A percentile compares a stretch with the other conserved stretches of the same genome.
phyloP scores from a whole-genome alignment of 73 alveolate species.

The Paramecium primaurelia region DNA sequence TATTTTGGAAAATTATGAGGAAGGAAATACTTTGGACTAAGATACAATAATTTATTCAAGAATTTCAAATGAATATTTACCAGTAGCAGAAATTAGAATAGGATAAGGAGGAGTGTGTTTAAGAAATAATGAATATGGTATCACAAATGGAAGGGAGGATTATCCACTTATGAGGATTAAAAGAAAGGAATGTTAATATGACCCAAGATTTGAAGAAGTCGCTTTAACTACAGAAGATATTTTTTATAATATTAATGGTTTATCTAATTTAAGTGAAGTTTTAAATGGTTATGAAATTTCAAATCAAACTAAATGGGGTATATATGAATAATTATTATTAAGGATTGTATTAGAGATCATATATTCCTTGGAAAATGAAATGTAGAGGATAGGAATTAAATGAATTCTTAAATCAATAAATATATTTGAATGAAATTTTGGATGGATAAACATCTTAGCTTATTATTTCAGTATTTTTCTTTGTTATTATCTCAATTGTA shows the following conservation, averaged over 20 bases:
- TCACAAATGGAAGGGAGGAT: not conserved
- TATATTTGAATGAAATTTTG: not conserved
- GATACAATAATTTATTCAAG: not conserved
- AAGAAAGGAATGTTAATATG: not conserved
- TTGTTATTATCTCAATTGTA: not conserved
- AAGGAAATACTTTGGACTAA: not conserved
- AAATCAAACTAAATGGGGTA: not conserved
- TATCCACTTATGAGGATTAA: not conserved
- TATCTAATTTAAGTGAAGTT: not conserved
- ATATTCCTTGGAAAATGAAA: constrained; percentile 10
- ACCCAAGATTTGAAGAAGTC: not conserved
- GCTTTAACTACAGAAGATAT: not conserved
- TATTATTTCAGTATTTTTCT: not conserved
- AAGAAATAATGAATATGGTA: not conserved
- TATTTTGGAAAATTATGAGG: not conserved
- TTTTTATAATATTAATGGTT: not conserved
- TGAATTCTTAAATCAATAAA: not conserved
- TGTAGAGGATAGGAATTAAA: constrained; percentile 8
- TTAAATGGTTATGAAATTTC: not conserved
- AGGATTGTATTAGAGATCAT: constrained; percentile 10
- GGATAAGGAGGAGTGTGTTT: constrained; percentile 28
- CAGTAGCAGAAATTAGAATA: not conserved
- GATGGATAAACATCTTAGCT: not conserved
- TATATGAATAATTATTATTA: not conserved
- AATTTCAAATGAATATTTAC: not conserved